A percentile compares a stretch with the other conserved stretches of the same genome.
phyloP scores from a whole-genome alignment of 352 stramenopile genomes.

The Aphanomyces euteiches region DNA sequence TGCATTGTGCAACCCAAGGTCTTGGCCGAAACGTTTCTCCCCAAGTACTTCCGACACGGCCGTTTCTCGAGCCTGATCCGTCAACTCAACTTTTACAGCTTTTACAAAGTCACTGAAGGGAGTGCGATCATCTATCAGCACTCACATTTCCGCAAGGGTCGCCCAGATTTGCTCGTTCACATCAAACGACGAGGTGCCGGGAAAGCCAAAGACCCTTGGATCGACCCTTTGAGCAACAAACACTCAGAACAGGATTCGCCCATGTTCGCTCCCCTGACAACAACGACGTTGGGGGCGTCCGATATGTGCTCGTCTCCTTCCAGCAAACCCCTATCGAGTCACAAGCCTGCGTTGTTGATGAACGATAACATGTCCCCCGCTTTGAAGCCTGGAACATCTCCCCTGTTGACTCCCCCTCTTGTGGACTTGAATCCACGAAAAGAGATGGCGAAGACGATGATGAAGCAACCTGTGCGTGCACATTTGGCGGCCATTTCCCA shows the following conservation, averaged over 20 bases:
- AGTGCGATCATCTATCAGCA: slow-evolving; percentile 85
- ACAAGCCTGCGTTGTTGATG: slow-evolving; percentile 32
- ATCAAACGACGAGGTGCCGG: slow-evolving; percentile 79
- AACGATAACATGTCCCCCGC: slow-evolving; percentile 82
- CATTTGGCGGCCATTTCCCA: not conserved
- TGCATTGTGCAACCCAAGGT: slow-evolving; percentile 88
- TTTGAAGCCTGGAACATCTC: slow-evolving; percentile 65
- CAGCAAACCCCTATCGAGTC: slow-evolving; percentile 26
- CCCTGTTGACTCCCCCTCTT: slow-evolving; percentile 42
- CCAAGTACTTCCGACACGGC: slow-evolving; percentile 88
- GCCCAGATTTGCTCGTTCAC: slow-evolving; percentile 72
- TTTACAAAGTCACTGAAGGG: slow-evolving; percentile 85
- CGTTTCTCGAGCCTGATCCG: slow-evolving; percentile 86
- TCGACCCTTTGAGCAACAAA: slow-evolving; percentile 52
- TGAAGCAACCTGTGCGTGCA: slow-evolving; percentile 21
- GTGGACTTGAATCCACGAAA: slow-evolving; percentile 51
- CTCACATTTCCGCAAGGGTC: slow-evolving; percentile 78
- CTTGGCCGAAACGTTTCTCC: slow-evolving; percentile 83
- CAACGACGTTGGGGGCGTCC: slow-evolving; percentile 25
- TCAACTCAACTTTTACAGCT: slow-evolving; percentile 91
- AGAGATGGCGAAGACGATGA: slow-evolving; percentile 22
- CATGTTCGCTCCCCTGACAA: slow-evolving; percentile 1
- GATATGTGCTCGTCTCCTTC: slow-evolving; percentile 28
- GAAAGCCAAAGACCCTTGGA: slow-evolving; percentile 83
- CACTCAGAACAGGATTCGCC: slow-evolving; percentile 13